These are phyloP conservation scores for Xylariales sp. DNA, from an alignment of 2,329 filamentous ascomycete genomes.

Conservation along the genomic window DNA sequence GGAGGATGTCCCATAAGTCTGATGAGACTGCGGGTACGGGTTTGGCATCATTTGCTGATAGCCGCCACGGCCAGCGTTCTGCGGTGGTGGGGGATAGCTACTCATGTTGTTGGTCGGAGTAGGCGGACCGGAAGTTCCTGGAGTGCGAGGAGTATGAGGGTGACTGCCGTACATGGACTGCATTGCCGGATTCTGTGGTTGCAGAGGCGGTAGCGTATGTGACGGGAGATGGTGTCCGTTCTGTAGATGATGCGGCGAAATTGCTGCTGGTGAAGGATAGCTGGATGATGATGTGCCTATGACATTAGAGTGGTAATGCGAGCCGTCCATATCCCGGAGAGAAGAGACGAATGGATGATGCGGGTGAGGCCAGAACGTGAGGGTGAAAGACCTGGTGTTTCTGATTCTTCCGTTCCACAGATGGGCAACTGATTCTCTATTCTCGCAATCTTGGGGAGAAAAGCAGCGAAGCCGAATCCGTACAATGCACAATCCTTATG, in stretches of 20 bases:
- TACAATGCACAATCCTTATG: constrained; percentile 1
- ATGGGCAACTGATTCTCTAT: too few relatives aligned
- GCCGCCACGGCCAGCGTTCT: constrained; percentile 43
- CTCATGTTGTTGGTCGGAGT: constrained; percentile 50
- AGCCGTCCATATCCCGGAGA: constrained; percentile 48
- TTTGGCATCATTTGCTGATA: constrained; percentile 53
- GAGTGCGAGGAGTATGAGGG: constrained; percentile 58
- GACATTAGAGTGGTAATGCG: constrained; percentile 49
- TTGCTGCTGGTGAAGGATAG: constrained; percentile 48
- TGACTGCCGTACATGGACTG: constrained; percentile 54
- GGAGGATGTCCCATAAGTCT: constrained; percentile 51
- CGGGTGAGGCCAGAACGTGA: constrained; percentile 1
- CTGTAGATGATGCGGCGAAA: constrained; percentile 48
- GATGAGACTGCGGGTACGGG: constrained; percentile 48
- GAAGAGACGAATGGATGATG: constrained; percentile 18
- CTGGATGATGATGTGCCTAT: constrained; percentile 49
- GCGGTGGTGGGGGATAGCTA: constrained; percentile 44
- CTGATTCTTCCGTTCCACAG: not conserved
- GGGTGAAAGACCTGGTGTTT: not conserved
- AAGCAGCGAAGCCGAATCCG: not conserved
- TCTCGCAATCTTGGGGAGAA: too few relatives aligned
- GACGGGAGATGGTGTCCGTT: constrained; percentile 38
- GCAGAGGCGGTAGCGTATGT: constrained; percentile 52
- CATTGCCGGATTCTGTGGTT: constrained; percentile 43
- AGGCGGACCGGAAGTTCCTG: constrained; percentile 59